phyloP scores from a whole-genome alignment of 768 basidiomycete species.

The Suillus subalutaceus region DNA sequence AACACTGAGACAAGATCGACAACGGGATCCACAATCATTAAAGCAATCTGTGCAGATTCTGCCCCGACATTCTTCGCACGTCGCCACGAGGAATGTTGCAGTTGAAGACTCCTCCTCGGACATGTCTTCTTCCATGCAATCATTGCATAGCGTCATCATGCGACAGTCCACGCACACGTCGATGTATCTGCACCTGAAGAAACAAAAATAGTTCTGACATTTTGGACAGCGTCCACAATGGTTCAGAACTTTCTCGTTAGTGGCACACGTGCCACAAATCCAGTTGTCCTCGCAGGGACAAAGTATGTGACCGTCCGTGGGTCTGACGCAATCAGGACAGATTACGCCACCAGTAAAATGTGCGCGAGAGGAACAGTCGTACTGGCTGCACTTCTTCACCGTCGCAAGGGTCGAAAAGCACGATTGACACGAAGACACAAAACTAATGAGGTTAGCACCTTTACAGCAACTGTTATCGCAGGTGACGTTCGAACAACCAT shows the following conservation, averaged over 20 bases:
- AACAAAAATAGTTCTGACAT: slow-evolving; percentile 22
- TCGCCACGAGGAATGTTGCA: neutral
- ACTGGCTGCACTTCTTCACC: neutral
- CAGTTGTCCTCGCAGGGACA: neutral
- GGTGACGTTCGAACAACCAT: neutral
- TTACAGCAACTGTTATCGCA: neutral
- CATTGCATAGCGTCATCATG: slow-evolving; percentile 25
- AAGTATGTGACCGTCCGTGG: neutral
- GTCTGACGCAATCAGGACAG: neutral
- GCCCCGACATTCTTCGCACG: neutral
- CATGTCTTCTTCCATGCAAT: slow-evolving; percentile 28
- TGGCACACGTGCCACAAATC: neutral
- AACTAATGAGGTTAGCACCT: neutral
- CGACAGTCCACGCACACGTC: slow-evolving; percentile 22
- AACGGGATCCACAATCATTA: neutral
- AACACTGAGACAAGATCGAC: neutral
- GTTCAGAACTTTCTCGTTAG: neutral
- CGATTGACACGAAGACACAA: neutral
- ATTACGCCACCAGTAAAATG: neutral
- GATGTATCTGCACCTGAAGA: slow-evolving; percentile 27
- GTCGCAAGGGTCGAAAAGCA: neutral
- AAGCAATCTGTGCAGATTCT: neutral
- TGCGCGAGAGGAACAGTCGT: neutral
- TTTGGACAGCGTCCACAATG: slow-evolving; percentile 15
- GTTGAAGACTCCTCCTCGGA: neutral